Conservation (phyloP, 2,329 filamentous ascomycete species). For the Orbilia javanica region DNA sequence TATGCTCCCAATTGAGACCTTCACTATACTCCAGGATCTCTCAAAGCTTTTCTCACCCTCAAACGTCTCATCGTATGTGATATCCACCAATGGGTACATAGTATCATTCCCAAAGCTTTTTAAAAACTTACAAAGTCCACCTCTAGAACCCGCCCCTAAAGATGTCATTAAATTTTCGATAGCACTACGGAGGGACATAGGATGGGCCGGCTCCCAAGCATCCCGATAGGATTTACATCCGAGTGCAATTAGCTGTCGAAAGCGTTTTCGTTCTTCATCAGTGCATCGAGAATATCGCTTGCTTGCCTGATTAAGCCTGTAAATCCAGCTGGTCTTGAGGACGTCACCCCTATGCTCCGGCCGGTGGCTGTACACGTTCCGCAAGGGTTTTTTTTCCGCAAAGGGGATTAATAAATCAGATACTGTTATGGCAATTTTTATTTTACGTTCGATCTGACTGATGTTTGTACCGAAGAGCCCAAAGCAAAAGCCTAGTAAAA, state of each 20-base stretch:
- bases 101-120: no score
- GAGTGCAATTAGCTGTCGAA: not conserved
- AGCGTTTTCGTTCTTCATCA: not conserved
- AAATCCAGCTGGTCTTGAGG: not conserved
- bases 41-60: no score
- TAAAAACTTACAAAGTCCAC: no score
- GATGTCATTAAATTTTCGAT: no score
- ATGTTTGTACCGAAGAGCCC: not conserved
- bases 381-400: not conserved
- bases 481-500: not conserved
- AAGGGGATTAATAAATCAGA: not conserved
- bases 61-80: no score
- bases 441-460: not conserved
- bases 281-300: not conserved
- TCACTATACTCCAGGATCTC: no score
- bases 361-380: no score
- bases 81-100: no score
- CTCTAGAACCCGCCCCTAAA: not conserved
- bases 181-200: no score
- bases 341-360: no score
- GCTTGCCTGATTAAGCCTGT: not conserved
- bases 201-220: not conserved
- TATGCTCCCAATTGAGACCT: no score
- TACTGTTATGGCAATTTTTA: not conserved
- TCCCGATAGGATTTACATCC: not conserved